These are phyloP conservation scores for Chlorella variabilis DNA, from an alignment of 163 green algal genomes.

Conservation along the genomic window DNA sequence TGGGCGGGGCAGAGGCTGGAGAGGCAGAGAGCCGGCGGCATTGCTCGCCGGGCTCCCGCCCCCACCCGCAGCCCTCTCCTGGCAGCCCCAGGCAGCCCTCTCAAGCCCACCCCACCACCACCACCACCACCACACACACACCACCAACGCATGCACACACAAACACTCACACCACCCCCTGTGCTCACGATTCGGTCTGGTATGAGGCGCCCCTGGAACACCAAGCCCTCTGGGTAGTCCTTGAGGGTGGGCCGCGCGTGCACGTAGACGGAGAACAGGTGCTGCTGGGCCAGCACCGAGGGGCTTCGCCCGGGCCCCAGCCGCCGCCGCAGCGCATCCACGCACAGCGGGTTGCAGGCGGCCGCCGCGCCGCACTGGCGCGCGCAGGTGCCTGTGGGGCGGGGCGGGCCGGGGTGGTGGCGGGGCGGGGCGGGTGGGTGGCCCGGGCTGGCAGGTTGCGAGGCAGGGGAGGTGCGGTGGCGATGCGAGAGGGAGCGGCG, in stretches of 20 bases:
- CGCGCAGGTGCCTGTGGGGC: constrained; percentile 16
- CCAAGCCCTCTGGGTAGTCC: constrained; percentile 16
- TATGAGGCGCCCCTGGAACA: constrained; percentile 41
- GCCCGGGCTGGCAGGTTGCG: neutral
- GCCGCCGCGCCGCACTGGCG: constrained; percentile 15
- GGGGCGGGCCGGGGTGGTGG: neutral
- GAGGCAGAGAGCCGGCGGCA: too few relatives aligned
- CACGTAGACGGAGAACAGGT: constrained; percentile 49
- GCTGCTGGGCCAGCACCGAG: constrained; percentile 35
- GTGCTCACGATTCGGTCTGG: constrained; percentile 16
- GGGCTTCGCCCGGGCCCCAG: neutral
- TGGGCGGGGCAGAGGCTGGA: too few relatives aligned
- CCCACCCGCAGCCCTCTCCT: too few relatives aligned
- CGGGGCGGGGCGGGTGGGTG: too few relatives aligned
- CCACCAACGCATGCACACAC: neutral
- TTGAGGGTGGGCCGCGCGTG: constrained; percentile 40
- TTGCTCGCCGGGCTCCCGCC: too few relatives aligned
- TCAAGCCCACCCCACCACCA: too few relatives aligned
- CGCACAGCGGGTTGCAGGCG: constrained; percentile 37
- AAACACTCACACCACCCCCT: neutral
- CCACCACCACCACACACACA: neutral
- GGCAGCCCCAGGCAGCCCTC: too few relatives aligned
- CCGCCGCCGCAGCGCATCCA: constrained; percentile 5
- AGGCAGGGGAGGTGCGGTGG: neutral
- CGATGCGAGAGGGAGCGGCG: neutral